Conservation (phyloP, 192 early-diverging fungal genomes). For the Linnemannia hyalina region DNA sequence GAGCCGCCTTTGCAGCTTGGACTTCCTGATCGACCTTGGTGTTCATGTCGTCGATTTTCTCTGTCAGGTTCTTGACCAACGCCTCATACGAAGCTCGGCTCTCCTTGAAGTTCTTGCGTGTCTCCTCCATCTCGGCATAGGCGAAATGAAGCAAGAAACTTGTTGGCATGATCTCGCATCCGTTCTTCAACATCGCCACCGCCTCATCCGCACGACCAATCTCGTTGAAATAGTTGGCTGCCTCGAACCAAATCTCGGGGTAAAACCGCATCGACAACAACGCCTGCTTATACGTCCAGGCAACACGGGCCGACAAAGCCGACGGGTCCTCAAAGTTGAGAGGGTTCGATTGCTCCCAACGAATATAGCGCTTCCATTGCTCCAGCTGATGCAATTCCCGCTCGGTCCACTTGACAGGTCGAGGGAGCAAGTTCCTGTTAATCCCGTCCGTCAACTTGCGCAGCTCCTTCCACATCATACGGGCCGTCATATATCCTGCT, state of each 20-base stretch:
- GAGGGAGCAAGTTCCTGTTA: conserved; percentile 75
- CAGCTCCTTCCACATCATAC: conserved; percentile 87
- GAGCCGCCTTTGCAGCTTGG: conserved; percentile 54
- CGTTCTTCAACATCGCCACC: conserved; percentile 72
- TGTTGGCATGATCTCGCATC: conserved; percentile 76
- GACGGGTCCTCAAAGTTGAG: conserved; percentile 78
- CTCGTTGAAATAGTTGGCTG: conserved; percentile 69
- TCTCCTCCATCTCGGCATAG: conserved; percentile 79
- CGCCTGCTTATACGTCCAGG: conserved; percentile 90
- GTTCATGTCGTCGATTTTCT: conserved; percentile 62
- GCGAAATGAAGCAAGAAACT: conserved; percentile 81
- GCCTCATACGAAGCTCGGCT: conserved; percentile 70
- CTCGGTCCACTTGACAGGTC: conserved; percentile 85
- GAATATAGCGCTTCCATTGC: conserved; percentile 90
- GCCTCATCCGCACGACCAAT: conserved; percentile 72
- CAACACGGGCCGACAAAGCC: conserved; percentile 74
- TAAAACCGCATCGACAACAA: conserved; percentile 87
- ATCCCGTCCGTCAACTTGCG: conserved; percentile 84
- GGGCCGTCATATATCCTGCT: conserved; percentile 93
- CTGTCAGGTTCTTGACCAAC: conserved; percentile 56
- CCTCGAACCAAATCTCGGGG: conserved; percentile 92
- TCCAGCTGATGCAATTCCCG: conserved; percentile 70
- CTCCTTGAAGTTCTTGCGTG: conserved; percentile 68
- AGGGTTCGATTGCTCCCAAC: conserved; percentile 93
- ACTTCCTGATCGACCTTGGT: conserved; percentile 60